Evolutionary conservation across 306 rosid species (phyloP).

Genomic region (Cucurbita pepo): DNA sequence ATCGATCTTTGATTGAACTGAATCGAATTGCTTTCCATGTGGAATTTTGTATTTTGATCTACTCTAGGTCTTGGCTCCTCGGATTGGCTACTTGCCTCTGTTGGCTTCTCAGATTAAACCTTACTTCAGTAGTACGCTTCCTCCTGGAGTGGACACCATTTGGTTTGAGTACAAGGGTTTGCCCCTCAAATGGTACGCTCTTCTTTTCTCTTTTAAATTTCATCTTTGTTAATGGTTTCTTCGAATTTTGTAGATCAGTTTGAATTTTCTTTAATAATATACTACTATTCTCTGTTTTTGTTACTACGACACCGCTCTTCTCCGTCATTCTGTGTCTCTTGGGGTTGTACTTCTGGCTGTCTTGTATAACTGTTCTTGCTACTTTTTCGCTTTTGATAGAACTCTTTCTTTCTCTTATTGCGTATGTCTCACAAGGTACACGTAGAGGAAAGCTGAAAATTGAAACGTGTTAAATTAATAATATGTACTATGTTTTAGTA

Average conservation of each 20-base stretch:
- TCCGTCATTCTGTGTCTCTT: background rate
- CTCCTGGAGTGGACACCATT: conserved; percentile 74
- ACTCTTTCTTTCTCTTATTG: background rate
- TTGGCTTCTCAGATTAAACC: conserved; percentile 67
- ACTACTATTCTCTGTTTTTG: background rate
- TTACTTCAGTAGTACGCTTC: conserved; percentile 57
- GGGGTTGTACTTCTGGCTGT: background rate
- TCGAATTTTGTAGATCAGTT: background rate
- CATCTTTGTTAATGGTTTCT: background rate
- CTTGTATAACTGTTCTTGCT: background rate
- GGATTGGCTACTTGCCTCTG: conserved; percentile 74
- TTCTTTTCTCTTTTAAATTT: background rate
- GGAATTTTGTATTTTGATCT: background rate
- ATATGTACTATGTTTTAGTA: background rate
- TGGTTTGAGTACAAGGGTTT: conserved; percentile 94
- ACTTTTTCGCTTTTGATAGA: background rate
- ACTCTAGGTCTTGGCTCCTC: conserved; percentile 73
- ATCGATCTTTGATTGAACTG: background rate
- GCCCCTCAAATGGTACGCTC: conserved; percentile 68
- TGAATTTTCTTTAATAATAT: background rate
- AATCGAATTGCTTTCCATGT: background rate
- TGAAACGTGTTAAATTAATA: background rate
- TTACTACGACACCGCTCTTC: background rate
- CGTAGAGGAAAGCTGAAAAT: background rate
- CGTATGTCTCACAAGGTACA: background rate